phyloP scores from a whole-genome alignment of 768 basidiomycete species.

The Panaeolus cyanescens region DNA sequence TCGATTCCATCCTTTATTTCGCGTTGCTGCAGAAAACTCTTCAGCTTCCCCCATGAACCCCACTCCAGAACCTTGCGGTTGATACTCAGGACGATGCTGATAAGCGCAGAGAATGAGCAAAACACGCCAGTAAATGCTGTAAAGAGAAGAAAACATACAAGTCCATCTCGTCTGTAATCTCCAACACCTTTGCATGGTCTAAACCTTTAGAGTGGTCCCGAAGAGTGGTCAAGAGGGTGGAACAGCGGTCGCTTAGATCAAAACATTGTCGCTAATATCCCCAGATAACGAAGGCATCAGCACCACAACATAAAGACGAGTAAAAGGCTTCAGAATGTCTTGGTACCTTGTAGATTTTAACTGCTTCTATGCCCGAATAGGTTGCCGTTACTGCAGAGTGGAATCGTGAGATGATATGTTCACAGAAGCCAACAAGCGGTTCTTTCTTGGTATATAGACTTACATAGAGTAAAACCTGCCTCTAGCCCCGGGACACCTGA shows the following conservation, averaged over 20 bases:
- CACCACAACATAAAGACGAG: background rate
- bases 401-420: background rate
- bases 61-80: conserved; percentile 35
- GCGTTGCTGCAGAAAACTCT: conserved; percentile 36
- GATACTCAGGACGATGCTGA: conserved; percentile 28
- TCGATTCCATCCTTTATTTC: conserved; percentile 45
- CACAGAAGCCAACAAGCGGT: conserved; percentile 2
- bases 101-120: background rate
- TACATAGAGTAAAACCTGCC: conserved; percentile 25
- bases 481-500: conserved; percentile 31
- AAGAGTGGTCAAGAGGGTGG: conserved; percentile 30
- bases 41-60: conserved; percentile 34
- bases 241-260: conserved; percentile 33
- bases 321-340: background rate
- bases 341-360: conserved; percentile 39
- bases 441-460: conserved; percentile 1
- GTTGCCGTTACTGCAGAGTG: conserved; percentile 27
- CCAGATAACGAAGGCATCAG: background rate
- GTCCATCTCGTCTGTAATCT: conserved; percentile 36
- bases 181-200: conserved; percentile 28
- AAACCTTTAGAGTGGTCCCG: conserved; percentile 33
- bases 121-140: background rate
- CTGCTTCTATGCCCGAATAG: conserved; percentile 31
- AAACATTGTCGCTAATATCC: conserved; percentile 40
- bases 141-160: conserved; percentile 22